Evolutionary conservation across 179 eudicot species (phyloP).

Genomic region (Heliamphora pulchella): DNA sequence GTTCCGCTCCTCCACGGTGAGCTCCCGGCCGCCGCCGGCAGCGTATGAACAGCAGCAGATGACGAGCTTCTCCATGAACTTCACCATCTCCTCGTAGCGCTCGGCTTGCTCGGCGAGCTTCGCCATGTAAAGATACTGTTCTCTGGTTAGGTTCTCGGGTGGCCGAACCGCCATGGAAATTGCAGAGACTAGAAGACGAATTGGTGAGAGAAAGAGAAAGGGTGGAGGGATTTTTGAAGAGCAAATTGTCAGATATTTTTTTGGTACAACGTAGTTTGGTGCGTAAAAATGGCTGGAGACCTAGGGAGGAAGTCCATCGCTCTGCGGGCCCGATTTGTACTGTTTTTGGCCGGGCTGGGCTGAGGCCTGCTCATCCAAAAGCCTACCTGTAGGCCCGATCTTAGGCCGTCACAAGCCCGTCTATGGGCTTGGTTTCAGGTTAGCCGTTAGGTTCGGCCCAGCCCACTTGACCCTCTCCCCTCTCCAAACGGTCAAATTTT

Average conservation of each 20-base stretch:
- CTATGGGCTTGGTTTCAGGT: too few species aligned
- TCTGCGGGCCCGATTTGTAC: too few species aligned
- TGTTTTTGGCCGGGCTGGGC: too few species aligned
- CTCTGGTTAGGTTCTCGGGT: slow-evolving; percentile 12
- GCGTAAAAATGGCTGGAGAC: background rate
- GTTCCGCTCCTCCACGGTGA: slow-evolving; percentile 44
- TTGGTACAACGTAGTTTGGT: too few species aligned
- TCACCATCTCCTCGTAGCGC: slow-evolving; percentile 44
- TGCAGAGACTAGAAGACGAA: background rate
- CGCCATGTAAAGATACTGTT: slow-evolving; percentile 16
- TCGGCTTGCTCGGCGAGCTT: background rate
- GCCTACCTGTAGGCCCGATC: too few species aligned
- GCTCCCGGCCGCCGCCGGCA: slow-evolving; percentile 18
- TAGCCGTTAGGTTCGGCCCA: too few species aligned
- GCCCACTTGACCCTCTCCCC: too few species aligned
- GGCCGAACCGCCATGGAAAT: background rate
- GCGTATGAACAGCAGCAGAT: background rate
- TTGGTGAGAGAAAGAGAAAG: background rate
- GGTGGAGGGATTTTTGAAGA: background rate
- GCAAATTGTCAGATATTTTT: too few species aligned
- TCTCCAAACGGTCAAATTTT: too few species aligned
- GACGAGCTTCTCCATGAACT: slow-evolving; percentile 42
- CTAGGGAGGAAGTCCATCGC: too few species aligned
- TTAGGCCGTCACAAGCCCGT: too few species aligned
- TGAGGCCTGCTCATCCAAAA: too few species aligned